phyloP scores from a whole-genome alignment of 805 yeast species.

The Starmerella sp. region DNA sequence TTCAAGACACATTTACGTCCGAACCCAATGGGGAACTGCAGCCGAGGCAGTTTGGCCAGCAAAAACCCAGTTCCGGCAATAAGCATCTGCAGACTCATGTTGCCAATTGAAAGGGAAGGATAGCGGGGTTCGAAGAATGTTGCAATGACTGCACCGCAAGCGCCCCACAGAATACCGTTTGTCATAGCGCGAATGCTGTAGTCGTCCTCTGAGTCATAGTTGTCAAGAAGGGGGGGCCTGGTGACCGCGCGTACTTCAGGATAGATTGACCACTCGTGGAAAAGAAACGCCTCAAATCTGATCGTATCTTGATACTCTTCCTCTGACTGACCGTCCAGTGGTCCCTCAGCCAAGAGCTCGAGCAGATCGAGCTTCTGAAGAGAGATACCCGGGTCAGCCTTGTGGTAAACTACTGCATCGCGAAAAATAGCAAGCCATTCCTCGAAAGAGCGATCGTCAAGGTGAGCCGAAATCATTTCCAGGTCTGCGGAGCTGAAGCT shows the following conservation, averaged over 20 bases:
- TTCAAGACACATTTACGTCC: background rate
- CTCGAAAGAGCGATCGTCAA: conserved; percentile 26
- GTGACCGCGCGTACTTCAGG: conserved; percentile 51
- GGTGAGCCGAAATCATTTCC: conserved; percentile 6
- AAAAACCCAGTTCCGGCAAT: conserved; percentile 48
- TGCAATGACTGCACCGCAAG: conserved; percentile 38
- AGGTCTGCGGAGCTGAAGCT: conserved; percentile 22
- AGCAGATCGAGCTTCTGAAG: conserved; percentile 30
- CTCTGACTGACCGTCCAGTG: background rate
- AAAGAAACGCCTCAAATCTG: conserved; percentile 36
- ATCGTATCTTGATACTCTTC: conserved; percentile 19
- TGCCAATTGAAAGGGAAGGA: conserved; percentile 41
- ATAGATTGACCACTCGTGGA: conserved; percentile 40
- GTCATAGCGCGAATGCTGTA: conserved; percentile 45
- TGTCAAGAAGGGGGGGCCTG: conserved; percentile 41
- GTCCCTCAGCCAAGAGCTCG: conserved; percentile 20
- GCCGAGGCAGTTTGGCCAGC: conserved; percentile 25
- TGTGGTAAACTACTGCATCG: conserved; percentile 34
- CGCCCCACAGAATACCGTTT: conserved; percentile 39
- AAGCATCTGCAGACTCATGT: conserved; percentile 46
- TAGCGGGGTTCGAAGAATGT: conserved; percentile 35
- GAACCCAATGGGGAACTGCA: conserved; percentile 5
- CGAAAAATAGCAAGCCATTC: conserved; percentile 35
- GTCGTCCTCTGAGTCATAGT: conserved; percentile 22
- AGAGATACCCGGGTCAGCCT: conserved; percentile 40